Conservation (phyloP, 257 asterid species). For the Anisodus tanguticus region DNA sequence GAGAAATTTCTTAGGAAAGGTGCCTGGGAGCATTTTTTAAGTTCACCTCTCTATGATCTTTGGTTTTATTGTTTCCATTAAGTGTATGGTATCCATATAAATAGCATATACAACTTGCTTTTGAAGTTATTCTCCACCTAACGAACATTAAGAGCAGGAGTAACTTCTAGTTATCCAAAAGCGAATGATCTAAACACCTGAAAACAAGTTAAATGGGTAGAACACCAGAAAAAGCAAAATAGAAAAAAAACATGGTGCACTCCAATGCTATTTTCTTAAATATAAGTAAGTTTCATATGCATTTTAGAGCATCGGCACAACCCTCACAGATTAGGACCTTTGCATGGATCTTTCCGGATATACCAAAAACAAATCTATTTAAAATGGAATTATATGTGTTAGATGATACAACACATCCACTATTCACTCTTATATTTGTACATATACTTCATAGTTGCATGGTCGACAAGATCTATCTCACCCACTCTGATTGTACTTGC, state of each 20-base stretch:
- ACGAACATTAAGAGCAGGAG: neutral
- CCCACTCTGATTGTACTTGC: neutral
- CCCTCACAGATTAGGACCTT: constrained; percentile 8
- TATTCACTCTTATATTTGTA: neutral
- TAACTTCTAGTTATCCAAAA: neutral
- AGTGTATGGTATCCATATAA: neutral
- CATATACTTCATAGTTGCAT: constrained; percentile 1
- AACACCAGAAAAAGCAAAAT: neutral
- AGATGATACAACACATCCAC: neutral
- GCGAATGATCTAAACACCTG: neutral
- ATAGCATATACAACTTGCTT: neutral
- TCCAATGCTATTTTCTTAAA: neutral
- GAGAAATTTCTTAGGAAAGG: too few relatives aligned
- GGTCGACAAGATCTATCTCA: neutral
- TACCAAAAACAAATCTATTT: neutral
- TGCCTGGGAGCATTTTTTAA: too few relatives aligned
- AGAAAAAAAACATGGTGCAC: neutral
- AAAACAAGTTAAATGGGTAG: neutral
- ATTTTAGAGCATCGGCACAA: constrained; percentile 4
- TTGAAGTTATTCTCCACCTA: neutral
- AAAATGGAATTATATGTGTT: neutral
- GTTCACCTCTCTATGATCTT: too few relatives aligned
- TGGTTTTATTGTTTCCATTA: neutral
- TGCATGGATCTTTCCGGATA: neutral
- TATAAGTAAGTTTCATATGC: neutral